Percentiles rank a stretch among this genome's conserved stretches.
Evolutionary conservation across 495 filamentous ascomycete genomes (phyloP).

Genomic region (Penicillium paradoxum): DNA sequence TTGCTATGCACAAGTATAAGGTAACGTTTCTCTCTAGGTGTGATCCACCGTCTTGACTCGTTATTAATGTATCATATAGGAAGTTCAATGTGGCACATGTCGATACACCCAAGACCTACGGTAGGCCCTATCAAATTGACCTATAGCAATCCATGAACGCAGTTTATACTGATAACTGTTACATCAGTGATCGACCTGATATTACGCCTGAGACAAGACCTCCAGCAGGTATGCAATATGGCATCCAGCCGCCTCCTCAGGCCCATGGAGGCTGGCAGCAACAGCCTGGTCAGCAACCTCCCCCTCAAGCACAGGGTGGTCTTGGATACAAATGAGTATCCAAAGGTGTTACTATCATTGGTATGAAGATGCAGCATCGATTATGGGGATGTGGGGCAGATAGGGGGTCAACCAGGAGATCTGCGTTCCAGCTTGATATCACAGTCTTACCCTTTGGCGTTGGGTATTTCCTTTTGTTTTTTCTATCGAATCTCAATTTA

Average conservation of each 20-base stretch:
- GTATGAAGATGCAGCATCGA: not conserved
- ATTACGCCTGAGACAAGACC: constrained; percentile 42
- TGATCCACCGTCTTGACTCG: not conserved
- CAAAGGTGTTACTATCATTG: not conserved
- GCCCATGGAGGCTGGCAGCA: constrained; percentile 18
- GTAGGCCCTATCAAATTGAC: constrained; percentile 25
- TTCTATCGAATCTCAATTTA: not conserved
- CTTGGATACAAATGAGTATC: constrained; percentile 14
- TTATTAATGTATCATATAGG: constrained; percentile 29
- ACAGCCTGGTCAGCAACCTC: constrained; percentile 16
- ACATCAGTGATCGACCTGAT: constrained; percentile 37
- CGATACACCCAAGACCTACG: constrained; percentile 50
- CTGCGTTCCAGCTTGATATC: not conserved
- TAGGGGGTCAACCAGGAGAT: not conserved
- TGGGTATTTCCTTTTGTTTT: not conserved
- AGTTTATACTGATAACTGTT: constrained; percentile 9
- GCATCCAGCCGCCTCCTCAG: constrained; percentile 29
- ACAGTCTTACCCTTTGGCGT: not conserved
- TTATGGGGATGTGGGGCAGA: not conserved
- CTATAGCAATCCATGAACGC: too few relatives aligned
- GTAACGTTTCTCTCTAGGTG: constrained; percentile 17
- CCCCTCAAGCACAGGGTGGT: constrained; percentile 19
- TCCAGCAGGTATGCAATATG: constrained; percentile 26
- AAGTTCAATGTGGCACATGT: constrained; percentile 50
- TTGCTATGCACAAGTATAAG: constrained; percentile 48